Percentiles rank a stretch among this genome's conserved stretches.
Evolutionary conservation across 257 asterid species (phyloP).

Genomic region (Nicotiana knightiana): DNA sequence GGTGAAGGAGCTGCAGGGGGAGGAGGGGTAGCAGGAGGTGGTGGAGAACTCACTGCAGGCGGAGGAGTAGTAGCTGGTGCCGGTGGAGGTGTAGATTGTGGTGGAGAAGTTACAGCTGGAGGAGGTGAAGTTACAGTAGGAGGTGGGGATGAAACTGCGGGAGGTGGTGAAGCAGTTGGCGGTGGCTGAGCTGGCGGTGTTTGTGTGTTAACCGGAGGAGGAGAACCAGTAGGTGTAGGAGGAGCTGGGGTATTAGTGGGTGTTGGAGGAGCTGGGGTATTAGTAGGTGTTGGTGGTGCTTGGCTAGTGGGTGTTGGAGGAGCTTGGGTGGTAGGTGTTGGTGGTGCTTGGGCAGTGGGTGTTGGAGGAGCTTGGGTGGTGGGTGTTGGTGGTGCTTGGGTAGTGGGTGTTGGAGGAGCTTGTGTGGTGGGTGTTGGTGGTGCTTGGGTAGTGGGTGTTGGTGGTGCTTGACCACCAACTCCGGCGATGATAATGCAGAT

Average conservation of each 20-base stretch:
- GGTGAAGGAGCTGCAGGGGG: constrained; percentile 11
- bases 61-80: background rate
- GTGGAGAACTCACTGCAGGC: background rate
- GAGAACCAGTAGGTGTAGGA: constrained; percentile 33
- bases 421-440: constrained; percentile 24
- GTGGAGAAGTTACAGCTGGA: background rate
- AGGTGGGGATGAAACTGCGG: constrained; percentile 12
- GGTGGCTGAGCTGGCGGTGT: constrained; percentile 33
- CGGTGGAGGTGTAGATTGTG: constrained; percentile 4
- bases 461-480: constrained; percentile 62
- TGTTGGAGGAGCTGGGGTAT: constrained; percentile 19
- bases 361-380: background rate
- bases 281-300: background rate
- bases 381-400: background rate
- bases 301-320: constrained; percentile 14
- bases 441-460: constrained; percentile 29
- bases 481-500: constrained; percentile 50
- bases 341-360: background rate
- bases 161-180: constrained; percentile 13
- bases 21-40: constrained; percentile 3
- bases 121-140: constrained; percentile 7
- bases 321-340: background rate
- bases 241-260: constrained; percentile 23
- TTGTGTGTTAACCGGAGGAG: constrained; percentile 30
- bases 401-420: background rate